Evolutionary conservation across 2,329 filamentous ascomycete genomes (phyloP), one percentile per base, ranked within the genome.

Genomic region (Fonsecaea pugnacius): DNA sequence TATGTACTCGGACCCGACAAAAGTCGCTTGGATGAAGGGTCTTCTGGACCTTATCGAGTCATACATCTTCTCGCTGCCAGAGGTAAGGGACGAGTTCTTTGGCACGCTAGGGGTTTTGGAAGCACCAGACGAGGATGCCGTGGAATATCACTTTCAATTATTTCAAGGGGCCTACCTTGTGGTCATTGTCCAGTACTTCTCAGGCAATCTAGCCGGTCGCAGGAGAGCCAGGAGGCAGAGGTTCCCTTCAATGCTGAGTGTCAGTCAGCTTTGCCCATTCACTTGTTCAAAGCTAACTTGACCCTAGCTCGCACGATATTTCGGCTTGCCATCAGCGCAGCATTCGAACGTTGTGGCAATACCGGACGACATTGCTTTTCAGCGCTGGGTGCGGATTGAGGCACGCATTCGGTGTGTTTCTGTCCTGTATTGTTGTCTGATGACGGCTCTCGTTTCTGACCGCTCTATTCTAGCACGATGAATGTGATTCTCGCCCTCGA

Each of bases 161-260:
- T 73, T 81, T 24, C 78, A 80, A 64, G 79, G 78, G 10, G 79
- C 76, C 1, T 76, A 79, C 58, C 65, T 81, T 32, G 78, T 79
- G 55, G 71, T 77, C 0, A 68, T 78, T 38, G 72, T 74, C 2
- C 79, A 82, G 60, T 81, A 79, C 64, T 81, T 79, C 78, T 75
- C 78, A 4, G 79, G 79, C 7, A 77, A 72, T 63, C 73, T 71
- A 10, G 65, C 72, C 2, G 75, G 77, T 1, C 73, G 75, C n/a
- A 78, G 76, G 65, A 75, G 79, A n/a, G 77, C 74, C 3, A 76
- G 80, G 72, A 78, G 80, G 67, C 75, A 71, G 48, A 75, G 78
- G 12, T 80, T 80, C 57, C 74, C 73, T 55, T 74, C 77, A 53
- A 69, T 80, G 12, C 67, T 80, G 40, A 77, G 77, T 70, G 78